Evolutionary conservation across 441 rosid genomes (phyloP), one percentile per base, ranked within the genome.

Genomic region (Pelargonium cotyledonis): DNA sequence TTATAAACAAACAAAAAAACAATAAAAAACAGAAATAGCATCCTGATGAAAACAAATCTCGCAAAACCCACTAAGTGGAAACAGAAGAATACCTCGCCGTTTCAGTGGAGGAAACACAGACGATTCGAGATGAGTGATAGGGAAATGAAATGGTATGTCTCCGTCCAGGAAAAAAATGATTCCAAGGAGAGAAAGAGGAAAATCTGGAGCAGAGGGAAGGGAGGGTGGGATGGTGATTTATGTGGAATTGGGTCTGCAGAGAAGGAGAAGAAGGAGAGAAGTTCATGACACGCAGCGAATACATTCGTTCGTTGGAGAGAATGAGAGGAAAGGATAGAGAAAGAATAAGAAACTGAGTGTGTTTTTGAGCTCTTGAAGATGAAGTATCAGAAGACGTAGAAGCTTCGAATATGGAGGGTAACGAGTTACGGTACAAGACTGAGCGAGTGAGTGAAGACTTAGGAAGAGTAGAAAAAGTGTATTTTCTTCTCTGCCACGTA

Each of bases 41-140:
- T 49, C 16, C 16, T 4, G n/a, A 14, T 10, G 53, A 47, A 8
- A 7, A 47, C n/a, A n/a, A n/a, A n/a, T n/a, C n/a, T n/a, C n/a
- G n/a, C n/a, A 47, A 11, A 47, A 12, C 10, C 8, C 55, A 2
- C 2, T 49, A 14, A 49, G 2, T 1, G 55, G 55, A 47, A 47
- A 46, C 12, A 9, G 12, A 7, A 46, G 51, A 1, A 46, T 8
- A 53, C 60, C 60, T 53, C 60, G 19, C 21, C 21, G 60, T 14
- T 53, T 53, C 19, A 53, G 60, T 53, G 60, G 60, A 53, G 16
- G 60, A 53, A 16, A 53, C 60, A 53, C 60, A 53, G 60, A 53
- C 60, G 60, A 53, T 21, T 11, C 19, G 19, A 11, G 60, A 15
- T 21, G 60, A 53, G 60, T n/a, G 60, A 18, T 14, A n/a, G 8